A percentile compares a stretch with the other conserved stretches of the same genome.
phyloP scores from a whole-genome alignment of 2,329 filamentous ascomycete genomes.

The Fusarium neocosmosporiellum region DNA sequence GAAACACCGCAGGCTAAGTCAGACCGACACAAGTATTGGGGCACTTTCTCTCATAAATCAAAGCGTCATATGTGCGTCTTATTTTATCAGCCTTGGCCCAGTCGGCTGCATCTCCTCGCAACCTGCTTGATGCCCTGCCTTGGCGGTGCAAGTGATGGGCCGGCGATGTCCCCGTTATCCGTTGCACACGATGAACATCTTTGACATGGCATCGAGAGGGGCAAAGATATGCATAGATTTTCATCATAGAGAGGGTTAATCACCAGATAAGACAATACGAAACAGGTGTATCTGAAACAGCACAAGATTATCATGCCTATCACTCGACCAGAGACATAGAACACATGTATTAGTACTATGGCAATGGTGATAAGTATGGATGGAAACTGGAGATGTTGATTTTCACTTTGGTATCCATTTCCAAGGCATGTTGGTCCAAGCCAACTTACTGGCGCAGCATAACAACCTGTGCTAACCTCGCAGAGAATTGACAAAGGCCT shows the following conservation, averaged over 20 bases:
- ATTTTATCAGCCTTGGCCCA: neutral
- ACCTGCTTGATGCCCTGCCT: neutral
- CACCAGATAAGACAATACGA: constrained; percentile 2
- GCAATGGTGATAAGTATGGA: neutral
- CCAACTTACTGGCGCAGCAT: neutral
- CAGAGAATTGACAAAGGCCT: neutral
- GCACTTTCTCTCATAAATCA: neutral
- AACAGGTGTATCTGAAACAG: constrained; percentile 12
- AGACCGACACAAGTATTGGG: neutral
- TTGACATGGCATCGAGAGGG: neutral
- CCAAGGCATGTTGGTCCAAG: neutral
- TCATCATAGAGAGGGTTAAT: neutral
- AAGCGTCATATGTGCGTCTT: neutral
- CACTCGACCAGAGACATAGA: neutral
- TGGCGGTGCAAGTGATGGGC: neutral
- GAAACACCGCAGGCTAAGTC: neutral
- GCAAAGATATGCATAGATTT: constrained; percentile 10
- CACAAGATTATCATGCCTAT: neutral
- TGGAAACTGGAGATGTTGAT: neutral
- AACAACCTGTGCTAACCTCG: neutral
- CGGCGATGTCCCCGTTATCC: neutral
- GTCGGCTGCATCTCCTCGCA: neutral
- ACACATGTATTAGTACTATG: neutral
- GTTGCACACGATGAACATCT: neutral
- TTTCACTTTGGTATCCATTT: neutral